Base-by-base conservation (phyloP, 768 basidiomycete genomes). In the Agaricus sinodeliciosus region DNA sequence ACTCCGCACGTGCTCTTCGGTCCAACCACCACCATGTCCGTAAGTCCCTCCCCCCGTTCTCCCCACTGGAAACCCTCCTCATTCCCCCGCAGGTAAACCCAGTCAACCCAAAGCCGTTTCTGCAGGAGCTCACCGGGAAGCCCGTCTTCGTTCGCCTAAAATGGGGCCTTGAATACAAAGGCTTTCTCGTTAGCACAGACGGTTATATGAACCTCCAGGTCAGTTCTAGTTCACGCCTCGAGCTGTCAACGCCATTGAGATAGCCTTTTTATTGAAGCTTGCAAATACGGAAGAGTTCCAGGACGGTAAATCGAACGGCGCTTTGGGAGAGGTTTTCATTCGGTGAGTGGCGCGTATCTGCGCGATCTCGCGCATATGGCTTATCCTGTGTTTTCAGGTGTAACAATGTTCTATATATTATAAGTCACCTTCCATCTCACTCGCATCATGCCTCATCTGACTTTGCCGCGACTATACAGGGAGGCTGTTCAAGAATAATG, bases 151-250 rank as follows among this genome's bases (percentile, higher is more conserved):
- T 98, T 57, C 82, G 84, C 55, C 81, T 99, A 64, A 99, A 99
- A 75, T 99, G 96, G 96, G 96, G 96, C 57, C 78, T 97, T 47
- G 94, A 98, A 66, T 98, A 98, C 79, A 96, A 94, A 75, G 96
- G 96, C 40, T 99, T 96, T 74, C 80, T 99, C 58, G 96, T 99
- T 59, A 94, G 91, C 63, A 97, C 96, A 6, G 96, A 99, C 70
- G 92, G 92, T 11, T 99, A 96, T 74, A 98, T 98, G 96, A 99
- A 99, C 69, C 81, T 99, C 43, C 96, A 99, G 78, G 95, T 91
- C 62, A 55, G 74, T 66, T 34, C 55, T 31, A 47, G 49, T 9
- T 36, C 3, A 36, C 46, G 27, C 11, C 31, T 37, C n/a, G 41
- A 34, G 25, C 36, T 13, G 18, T 48, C 9, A 7, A 11, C 36